A percentile compares a stretch with the other conserved stretches of the same genome.
These are phyloP conservation scores for Drechslera avenae DNA, from an alignment of 2,329 filamentous ascomycete species.

Conservation along the genomic window DNA sequence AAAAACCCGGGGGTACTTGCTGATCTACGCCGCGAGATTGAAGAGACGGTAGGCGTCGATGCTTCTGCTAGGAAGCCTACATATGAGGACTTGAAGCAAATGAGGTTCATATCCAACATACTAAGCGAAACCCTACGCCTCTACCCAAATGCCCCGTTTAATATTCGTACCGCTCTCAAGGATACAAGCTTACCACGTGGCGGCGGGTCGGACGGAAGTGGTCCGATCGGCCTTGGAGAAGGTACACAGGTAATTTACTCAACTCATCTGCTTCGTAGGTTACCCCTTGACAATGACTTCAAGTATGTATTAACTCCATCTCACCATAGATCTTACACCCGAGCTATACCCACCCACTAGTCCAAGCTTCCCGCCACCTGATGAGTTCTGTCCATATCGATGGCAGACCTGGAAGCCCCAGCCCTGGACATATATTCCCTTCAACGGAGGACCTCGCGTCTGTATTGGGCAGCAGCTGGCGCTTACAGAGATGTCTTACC, in stretches of 20 bases:
- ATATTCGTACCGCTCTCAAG: constrained; percentile 26
- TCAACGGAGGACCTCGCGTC: constrained; percentile 27
- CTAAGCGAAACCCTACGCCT: constrained; percentile 36
- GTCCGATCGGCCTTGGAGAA: constrained; percentile 34
- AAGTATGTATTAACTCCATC: constrained; percentile 31
- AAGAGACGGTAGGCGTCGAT: constrained; percentile 4
- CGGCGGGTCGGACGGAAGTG: constrained; percentile 29
- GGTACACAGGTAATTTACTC: constrained; percentile 18
- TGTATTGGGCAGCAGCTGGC: constrained; percentile 32
- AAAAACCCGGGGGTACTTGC: constrained; percentile 39
- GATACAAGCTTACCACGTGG: constrained; percentile 36
- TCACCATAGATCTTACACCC: constrained; percentile 29
- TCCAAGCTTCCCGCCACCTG: constrained; percentile 2
- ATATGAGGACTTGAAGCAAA: not conserved
- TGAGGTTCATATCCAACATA: constrained; percentile 28
- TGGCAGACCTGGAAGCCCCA: constrained; percentile 29
- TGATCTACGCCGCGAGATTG: constrained; percentile 42
- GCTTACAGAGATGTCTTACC: constrained; percentile 15
- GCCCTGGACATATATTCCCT: constrained; percentile 30
- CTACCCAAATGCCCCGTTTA: constrained; percentile 32
- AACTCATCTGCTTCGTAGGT: not conserved
- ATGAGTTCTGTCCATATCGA: constrained; percentile 35
- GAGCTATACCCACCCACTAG: constrained; percentile 18
- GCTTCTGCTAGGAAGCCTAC: too few relatives aligned
- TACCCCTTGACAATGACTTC: constrained; percentile 3